Base-by-base conservation (phyloP, 495 filamentous ascomycete genomes). In the Parmelia sp. region DNA sequence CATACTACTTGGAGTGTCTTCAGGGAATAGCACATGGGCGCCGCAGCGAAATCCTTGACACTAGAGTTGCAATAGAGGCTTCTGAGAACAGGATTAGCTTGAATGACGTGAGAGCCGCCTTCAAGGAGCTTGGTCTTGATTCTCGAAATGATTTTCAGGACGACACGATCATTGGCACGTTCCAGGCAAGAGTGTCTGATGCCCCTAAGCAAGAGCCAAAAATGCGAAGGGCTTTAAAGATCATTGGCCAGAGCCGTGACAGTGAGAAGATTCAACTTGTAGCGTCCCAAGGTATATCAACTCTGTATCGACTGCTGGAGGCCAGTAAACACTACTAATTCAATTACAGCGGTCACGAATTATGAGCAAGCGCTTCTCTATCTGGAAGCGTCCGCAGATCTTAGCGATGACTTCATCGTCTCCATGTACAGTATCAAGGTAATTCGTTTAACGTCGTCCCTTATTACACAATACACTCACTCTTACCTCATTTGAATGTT, bases 351-450 rank as follows among this genome's bases (percentile, higher is more conserved):
- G 35, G 78, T 88, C n/a, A 75, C 82, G 39, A 87, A 77, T 21
- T 83, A 83, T 58, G 80, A 85, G 60, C 84, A 88, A 70, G 86
- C 86, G 6, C 72, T 85, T 23, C 71, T 80, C 8, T 89, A 79
- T 70, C 74, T 89, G 25, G 83, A 80, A 37, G 79, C 83, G 12
- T 19, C 17, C 47, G 71, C 77, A 60, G 66, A 72, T n/a, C 81
- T 78, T 8, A 64, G 74, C 0, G 86, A 89, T 70, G 84, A 88
- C 31, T 86, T 84, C 64, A 74, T 89, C 21, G 74, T 81, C 44
- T 77, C 84, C 12, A 79, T 85, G 76, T 85, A 76, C 61, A 81
- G 80, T 9, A 69, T 82, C 21, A 88, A 87, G 77, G 82, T 84
- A 53, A 21, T 14, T 17, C 14, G 7, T 17, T 55, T n/a, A 29